Conservation (phyloP, 306 rosid genomes). For the Biancaea sappan region DNA sequence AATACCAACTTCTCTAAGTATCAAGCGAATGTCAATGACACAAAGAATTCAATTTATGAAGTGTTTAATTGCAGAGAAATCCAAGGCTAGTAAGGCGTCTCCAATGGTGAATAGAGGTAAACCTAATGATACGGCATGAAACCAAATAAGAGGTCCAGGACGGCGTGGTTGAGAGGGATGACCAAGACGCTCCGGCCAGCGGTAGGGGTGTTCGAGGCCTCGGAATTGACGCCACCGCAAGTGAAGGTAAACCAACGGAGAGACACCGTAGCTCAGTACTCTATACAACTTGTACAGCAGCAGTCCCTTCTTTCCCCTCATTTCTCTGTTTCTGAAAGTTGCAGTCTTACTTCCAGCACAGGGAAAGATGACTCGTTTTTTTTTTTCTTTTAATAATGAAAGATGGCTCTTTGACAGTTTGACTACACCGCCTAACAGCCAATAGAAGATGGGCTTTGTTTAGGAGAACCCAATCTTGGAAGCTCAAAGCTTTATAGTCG, state of each 20-base stretch:
- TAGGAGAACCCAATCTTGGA: background rate
- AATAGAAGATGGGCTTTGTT: background rate
- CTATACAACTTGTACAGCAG: constrained; percentile 64
- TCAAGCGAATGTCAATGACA: background rate
- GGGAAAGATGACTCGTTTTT: no score
- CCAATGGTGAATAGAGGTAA: background rate
- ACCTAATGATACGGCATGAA: constrained; percentile 93
- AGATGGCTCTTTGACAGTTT: no score
- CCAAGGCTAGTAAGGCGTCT: background rate
- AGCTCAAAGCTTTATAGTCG: background rate
- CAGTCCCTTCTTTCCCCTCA: constrained; percentile 57
- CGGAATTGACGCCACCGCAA: constrained; percentile 66
- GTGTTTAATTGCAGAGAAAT: background rate
- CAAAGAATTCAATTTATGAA: background rate
- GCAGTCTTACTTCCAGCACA: background rate
- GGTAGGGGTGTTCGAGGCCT: constrained; percentile 63
- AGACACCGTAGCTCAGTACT: constrained; percentile 58
- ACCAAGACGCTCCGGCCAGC: constrained; percentile 90
- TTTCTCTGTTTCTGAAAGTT: background rate
- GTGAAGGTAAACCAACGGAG: constrained; percentile 69
- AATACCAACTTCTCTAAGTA: background rate
- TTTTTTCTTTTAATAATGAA: no score
- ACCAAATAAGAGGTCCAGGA: constrained; percentile 77
- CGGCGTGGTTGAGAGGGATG: constrained; percentile 66
- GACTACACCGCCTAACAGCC: background rate